These are phyloP conservation scores for Neophaeococcomyces aloes DNA, from an alignment of 2,329 filamentous ascomycete genomes.

Conservation along the genomic window DNA sequence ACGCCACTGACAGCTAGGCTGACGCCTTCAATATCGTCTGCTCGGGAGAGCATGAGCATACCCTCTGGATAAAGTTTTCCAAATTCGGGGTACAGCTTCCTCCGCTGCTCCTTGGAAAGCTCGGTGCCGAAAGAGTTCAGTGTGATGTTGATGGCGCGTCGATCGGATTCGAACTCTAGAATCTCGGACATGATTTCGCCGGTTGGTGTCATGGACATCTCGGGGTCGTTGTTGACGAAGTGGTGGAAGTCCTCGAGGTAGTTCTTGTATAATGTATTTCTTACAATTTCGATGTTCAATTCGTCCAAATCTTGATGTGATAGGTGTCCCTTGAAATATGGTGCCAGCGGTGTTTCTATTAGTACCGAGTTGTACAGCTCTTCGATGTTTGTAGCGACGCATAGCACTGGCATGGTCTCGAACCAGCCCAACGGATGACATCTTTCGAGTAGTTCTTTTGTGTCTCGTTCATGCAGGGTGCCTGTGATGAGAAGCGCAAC, in stretches of 20 bases:
- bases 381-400: slow-evolving; percentile 95
- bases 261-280: slow-evolving; percentile 98
- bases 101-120: slow-evolving; percentile 81
- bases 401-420: slow-evolving; percentile 96
- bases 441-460: slow-evolving; percentile 82
- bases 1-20: slow-evolving; percentile 87
- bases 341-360: slow-evolving; percentile 88
- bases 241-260: slow-evolving; percentile 96
- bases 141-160: slow-evolving; percentile 96
- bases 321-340: slow-evolving; percentile 94
- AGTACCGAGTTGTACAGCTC: slow-evolving; percentile 97
- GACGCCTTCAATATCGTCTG: slow-evolving; percentile 90
- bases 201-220: slow-evolving; percentile 79
- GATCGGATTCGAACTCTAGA: slow-evolving; percentile 90
- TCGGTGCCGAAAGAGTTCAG: slow-evolving; percentile 98
- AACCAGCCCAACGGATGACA: slow-evolving; percentile 98
- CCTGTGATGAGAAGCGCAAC: slow-evolving; percentile 95
- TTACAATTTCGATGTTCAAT: slow-evolving; percentile 97
- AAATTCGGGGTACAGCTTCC: slow-evolving; percentile 90
- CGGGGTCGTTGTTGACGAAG: slow-evolving; percentile 82
- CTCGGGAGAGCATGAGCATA: slow-evolving; percentile 83
- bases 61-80: slow-evolving; percentile 89
- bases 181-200: slow-evolving; percentile 93
- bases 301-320: slow-evolving; percentile 96
- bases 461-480: slow-evolving; percentile 93